Evolutionary conservation across 2,329 filamentous ascomycete species (phyloP), one percentile per base, ranked within the genome.

Genomic region (Ophidiomyces ophidiicola): DNA sequence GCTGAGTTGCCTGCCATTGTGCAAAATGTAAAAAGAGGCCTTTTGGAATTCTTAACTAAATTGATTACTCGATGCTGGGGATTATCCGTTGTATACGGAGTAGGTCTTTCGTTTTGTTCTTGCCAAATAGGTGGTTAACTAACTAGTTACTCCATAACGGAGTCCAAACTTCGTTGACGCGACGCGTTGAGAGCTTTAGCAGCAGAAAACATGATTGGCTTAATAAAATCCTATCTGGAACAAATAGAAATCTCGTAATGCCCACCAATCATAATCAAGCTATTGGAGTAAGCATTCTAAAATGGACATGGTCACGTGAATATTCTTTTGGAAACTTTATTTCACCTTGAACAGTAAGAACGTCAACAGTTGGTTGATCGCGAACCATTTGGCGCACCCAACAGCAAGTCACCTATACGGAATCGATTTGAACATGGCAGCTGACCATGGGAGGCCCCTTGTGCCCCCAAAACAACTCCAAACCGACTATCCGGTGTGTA

Each of bases 401-500:
- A 21, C 12, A 31, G 34, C 4, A 11, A 23, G 30, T 41, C 42
- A 36, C 8, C 12, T 20, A 10, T 36, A 17, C 31, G n/a, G 32
- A 29, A 26, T 34, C 31, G 32, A 39, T 21, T 31, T 33, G 32
- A 45, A 32, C 37, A 64, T 63, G 60, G 56, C 60, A 32, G 52
- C 53, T 41, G 57, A 60, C 46, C 46, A 54, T 28, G 55, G 55
- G 44, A 59, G 62, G 55, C 59, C 62, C 40, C 56, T 78, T 55
- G 72, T 83, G 48, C 80, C 82, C 43, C 79, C 81, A 59, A 92
- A 90, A 75, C 72, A 77, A 58, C 67, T 86, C 53, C 71, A 79
- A 60, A 83, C 82, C 53, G 80, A 90, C 45, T 96, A 83, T 62
- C 88, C 88, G 43, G 90, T 96, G 69, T 56, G 83, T 69, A 40